Evolutionary conservation across 805 yeast genomes (phyloP), one percentile per base, ranked within the genome.

Genomic region (Wickerhamiella sergipiensis): DNA sequence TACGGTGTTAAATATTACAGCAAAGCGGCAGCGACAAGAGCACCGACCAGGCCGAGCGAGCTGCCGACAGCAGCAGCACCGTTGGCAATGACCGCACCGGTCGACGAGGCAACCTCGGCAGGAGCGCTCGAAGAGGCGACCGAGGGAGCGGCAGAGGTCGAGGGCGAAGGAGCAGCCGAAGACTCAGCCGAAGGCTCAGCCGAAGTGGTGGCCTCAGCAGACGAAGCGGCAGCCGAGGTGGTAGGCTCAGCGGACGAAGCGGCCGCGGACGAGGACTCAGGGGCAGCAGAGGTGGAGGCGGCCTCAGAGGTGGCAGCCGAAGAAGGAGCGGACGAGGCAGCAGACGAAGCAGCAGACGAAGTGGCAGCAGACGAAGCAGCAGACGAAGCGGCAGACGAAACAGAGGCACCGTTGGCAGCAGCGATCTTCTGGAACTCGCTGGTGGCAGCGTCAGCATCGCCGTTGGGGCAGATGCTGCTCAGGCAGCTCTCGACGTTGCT

Each of bases 381-480:
- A 26, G 52, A 36, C 44, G 50, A 23, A 26, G 46, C 49, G 47
- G 49, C 18, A n/a, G 49, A 9, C 21, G 55, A 23, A 49, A 26
- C 36, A 26, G 51, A 44, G 40, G 46, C 59, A 48, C 47, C 50
- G 40, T 39, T 46, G 33, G 48, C 55, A 26, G 44, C 48, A 39
- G 62, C 63, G 40, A 55, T 55, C 13, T 60, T 42, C 55, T 76
- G 63, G 66, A 85, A 84, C 19, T 80, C 74, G 31, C 73, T 54
- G 60, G 70, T 70, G 54, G 95, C 96, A 50, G 71, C 63, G 48
- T 68, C 77, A 40, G 79, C 72, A 45, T 71, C 67, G 55, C 74
- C 83, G 60, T 73, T 67, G 59, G 95, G 89, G 72, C 97, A 88
- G 54, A 71, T 75, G 53, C 72, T 63, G 51, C 74, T 69, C 68